Base-by-base conservation (phyloP, 1,284 basidiomycete genomes). In the Pseudozyma flocculosa region DNA sequence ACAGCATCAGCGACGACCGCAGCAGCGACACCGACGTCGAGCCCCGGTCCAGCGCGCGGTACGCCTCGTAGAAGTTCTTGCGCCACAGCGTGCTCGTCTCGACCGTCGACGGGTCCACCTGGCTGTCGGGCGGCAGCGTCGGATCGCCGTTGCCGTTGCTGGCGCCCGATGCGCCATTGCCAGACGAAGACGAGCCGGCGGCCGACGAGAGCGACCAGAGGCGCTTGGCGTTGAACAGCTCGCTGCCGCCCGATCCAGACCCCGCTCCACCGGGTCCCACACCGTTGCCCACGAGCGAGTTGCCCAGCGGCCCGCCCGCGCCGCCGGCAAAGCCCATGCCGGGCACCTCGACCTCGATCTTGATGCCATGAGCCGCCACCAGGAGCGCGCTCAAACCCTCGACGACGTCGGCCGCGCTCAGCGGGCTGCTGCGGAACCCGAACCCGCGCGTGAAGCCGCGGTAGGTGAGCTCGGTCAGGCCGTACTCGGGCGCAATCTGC, bases 401-500 rank as follows among this genome's bases (percentile, higher is more conserved):
- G 0, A 97, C 89, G 10, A 90, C 88, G 78, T 99, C 95, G 1
- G 89, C 87, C 0, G 95, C 93, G 4, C 90, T 92, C 19, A 98
- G 80, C 0, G 90, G 89, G 44, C 88, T 85, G 10, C 88, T 86
- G 29, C 86, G 86, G 78, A 92, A 97, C 2, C 95, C 95, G 75
- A 85, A 93, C 61, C 88, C 88, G 19, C 93, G 87, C 66, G 88
- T 86, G 78, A 98, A 98, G 3, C 92, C 96, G 0, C 90, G 87
- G 78, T 94, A 98, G 2, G 88, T 85, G 23, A 97, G 84, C 73
- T 98, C 94, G 47, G 93, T 85, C n/a, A 99, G 85, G 8, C 92
- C 94, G 73, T 97, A 96, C 77, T 97, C 93, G 0, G 94, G 94
- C 4, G 92, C 91, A 48, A 96, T 89, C 23, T 87, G 84, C 48